Evolutionary conservation across 2,329 filamentous ascomycete species (phyloP).

Genomic region (Penicillium sp.): DNA sequence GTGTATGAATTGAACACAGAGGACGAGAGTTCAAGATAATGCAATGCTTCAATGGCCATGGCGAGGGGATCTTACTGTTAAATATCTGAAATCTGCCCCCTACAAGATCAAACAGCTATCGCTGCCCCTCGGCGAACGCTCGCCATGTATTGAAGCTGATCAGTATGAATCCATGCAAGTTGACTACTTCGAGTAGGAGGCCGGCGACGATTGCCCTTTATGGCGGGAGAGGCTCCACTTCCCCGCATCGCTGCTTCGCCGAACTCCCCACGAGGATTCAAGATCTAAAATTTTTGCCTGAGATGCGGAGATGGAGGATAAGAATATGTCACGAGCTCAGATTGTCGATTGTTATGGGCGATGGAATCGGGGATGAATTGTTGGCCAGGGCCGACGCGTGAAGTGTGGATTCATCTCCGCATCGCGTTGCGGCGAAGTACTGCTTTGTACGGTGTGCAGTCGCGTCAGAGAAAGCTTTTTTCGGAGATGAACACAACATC

Average conservation of each 20-base stretch:
- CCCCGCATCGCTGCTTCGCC: constrained; percentile 8
- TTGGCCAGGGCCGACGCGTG: neutral
- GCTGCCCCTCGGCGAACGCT: neutral
- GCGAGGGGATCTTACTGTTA: neutral
- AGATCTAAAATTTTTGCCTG: neutral
- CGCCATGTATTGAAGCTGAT: neutral
- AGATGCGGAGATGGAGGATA: constrained; percentile 1
- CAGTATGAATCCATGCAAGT: neutral
- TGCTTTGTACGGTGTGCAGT: neutral
- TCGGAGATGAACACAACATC: neutral
- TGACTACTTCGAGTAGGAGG: constrained; percentile 10
- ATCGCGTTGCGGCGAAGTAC: no score
- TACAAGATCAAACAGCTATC: neutral
- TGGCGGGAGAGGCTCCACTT: constrained; percentile 9
- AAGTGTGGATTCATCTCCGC: neutral
- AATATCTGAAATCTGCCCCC: neutral
- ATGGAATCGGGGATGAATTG: neutral
- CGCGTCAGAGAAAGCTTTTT: neutral
- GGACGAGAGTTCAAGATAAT: neutral
- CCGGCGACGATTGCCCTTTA: constrained; percentile 17
- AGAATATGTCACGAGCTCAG: neutral
- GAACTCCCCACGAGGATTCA: neutral
- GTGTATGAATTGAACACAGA: neutral
- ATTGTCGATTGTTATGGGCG: neutral
- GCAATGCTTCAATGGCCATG: constrained; percentile 4